These are phyloP conservation scores for Mucor lusitanicus DNA, from an alignment of 371 early-diverging fungal species.

Conservation along the genomic window DNA sequence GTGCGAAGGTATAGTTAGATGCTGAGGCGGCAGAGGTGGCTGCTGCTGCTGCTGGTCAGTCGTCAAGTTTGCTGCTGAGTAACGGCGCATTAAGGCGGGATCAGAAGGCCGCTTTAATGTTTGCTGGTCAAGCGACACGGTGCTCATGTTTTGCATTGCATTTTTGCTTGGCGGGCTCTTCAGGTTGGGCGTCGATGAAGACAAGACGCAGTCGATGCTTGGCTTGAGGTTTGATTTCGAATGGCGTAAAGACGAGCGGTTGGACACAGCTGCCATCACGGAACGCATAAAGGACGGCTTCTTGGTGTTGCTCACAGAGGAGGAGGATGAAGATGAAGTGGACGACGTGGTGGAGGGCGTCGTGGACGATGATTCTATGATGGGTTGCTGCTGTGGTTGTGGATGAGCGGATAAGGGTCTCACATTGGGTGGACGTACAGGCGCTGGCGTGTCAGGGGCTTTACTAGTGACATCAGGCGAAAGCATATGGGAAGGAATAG, in stretches of 20 bases:
- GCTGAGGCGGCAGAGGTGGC: slow-evolving; percentile 6
- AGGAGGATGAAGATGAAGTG: neutral
- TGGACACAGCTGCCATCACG: slow-evolving; percentile 2
- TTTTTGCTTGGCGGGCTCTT: neutral
- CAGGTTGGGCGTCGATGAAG: neutral
- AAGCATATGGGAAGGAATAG: slow-evolving; percentile 9
- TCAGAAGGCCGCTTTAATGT: neutral
- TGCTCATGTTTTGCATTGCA: neutral
- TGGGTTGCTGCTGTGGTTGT: neutral
- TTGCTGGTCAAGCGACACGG: slow-evolving; percentile 12
- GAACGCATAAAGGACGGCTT: slow-evolving; percentile 21
- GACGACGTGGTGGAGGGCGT: neutral
- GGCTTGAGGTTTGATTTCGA: neutral
- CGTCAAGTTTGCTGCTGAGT: neutral
- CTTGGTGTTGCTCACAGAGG: neutral
- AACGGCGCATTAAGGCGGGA: neutral
- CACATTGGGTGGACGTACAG: neutral
- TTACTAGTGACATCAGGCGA: slow-evolving; percentile 1
- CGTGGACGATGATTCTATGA: neutral
- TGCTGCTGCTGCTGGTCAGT: neutral
- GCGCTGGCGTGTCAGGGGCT: neutral
- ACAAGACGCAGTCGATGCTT: neutral
- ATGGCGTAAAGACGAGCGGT: slow-evolving; percentile 2
- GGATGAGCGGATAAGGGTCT: slow-evolving; percentile 6
- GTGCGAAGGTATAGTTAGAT: slow-evolving; percentile 3